Evolutionary conservation across 805 yeast species (phyloP), one percentile per base, ranked within the genome.

Genomic region (Kluyveromyces aestuarii): DNA sequence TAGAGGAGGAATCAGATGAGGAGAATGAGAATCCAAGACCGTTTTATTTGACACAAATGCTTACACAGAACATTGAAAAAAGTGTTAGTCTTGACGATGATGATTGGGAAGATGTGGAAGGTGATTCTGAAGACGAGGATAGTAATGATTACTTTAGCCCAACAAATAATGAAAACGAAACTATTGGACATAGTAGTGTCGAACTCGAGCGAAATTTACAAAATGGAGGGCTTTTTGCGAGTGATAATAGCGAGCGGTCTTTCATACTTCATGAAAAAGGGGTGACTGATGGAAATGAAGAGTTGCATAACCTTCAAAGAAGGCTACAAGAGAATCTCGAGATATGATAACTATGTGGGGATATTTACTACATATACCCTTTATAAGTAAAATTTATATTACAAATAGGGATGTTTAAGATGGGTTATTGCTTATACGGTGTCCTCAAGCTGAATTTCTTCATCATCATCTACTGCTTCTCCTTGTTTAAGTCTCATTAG

Each of bases 11-110:
- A 17, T 50, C 52, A 13, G 58, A 53, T 6, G 60, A 56, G n/a
- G 56, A 52, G 3, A 69, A 54, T 5, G 61, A 56, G 14, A 56
- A 53, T 6, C 70, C 79, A 4, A 72, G 73, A 51, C 81, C 77
- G 16, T 77, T 75, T 52, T 64, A 77, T 48, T 73, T 76, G 6
- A 68, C 71, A 17, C 64, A 61, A 41, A 50, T 62, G 42, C 59
- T 64, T 30, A 56, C 66, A 14, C 57, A 62, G 45, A 60, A 55
- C 59, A 44, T 67, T 57, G 50, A 45, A 30, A 46, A 44, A 9
- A 56, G 58, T 27, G 69, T 63, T 19, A 41, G 47, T 30, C 48
- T 53, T 10, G 55, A 52, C 35, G 61, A 55, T 41, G 66, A 59
- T 45, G 67, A 60, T 27, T 63, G 69, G 60, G 69, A 66, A 49